phyloP scores from a whole-genome alignment of 371 early-diverging fungal genomes.

The Hamiltosporidium tvaerminnensis region DNA sequence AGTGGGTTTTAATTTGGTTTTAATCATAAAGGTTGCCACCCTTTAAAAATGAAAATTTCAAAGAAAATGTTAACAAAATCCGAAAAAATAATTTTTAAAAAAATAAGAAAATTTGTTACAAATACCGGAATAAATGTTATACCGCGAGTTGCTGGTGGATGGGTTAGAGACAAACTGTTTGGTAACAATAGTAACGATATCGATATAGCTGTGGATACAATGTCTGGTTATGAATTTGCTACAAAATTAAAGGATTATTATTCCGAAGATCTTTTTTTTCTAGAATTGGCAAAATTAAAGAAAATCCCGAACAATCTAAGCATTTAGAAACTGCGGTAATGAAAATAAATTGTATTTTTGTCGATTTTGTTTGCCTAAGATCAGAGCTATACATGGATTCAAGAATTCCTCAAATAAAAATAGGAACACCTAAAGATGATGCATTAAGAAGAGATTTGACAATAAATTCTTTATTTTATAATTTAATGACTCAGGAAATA shows the following conservation, averaged over 20 bases:
- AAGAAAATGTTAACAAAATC: too few species aligned
- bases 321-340: slow-evolving; percentile 91
- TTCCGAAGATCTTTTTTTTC: slow-evolving; percentile 4
- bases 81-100: too few species aligned
- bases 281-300: slow-evolving; percentile 63
- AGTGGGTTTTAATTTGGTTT: too few species aligned
- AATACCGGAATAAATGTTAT: not conserved
- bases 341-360: slow-evolving; percentile 59
- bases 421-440: slow-evolving; percentile 83
- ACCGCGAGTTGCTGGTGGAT: slow-evolving; percentile 76
- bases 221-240: slow-evolving; percentile 85
- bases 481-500: slow-evolving; percentile 65
- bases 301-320: slow-evolving; percentile 86
- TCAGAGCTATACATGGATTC: slow-evolving; percentile 70
- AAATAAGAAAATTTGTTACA: too few species aligned
- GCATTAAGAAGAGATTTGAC: slow-evolving; percentile 86
- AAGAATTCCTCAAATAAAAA: slow-evolving; percentile 67
- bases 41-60: too few species aligned
- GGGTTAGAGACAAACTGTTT: slow-evolving; percentile 91
- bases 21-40: too few species aligned
- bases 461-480: slow-evolving; percentile 92
- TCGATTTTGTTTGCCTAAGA: slow-evolving; percentile 88
- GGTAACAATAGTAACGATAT: slow-evolving; percentile 72
- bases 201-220: slow-evolving; percentile 78
- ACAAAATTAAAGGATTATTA: slow-evolving; percentile 55